Base-by-base conservation (phyloP, 495 filamentous ascomycete genomes). In the Aspergillus bertholletiae region DNA sequence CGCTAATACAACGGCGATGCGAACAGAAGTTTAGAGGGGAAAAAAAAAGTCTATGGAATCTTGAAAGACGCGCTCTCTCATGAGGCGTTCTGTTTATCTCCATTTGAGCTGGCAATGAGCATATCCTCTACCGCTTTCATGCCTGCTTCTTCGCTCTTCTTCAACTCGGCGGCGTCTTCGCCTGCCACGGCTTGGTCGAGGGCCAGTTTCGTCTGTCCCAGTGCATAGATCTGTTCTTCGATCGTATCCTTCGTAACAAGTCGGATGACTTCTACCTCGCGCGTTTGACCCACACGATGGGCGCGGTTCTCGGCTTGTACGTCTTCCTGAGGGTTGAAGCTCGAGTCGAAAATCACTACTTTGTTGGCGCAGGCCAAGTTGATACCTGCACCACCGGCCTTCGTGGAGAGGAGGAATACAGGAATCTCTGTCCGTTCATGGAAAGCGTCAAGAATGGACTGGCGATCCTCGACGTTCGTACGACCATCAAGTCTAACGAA, bases 241-340 rank as follows among this genome's bases (percentile, higher is more conserved):
- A 98, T 88, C 0, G 93, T 96, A 51, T 81, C 85, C 47, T 80
- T 80, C 2, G 88, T 92, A 51, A 98, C 86, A 6, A 98, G 78
- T 41, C 89, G 80, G 48, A 87, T 74, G 46, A 98, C 85, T 62
- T 97, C 94, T 2, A 98, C 94, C 17, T 91, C 88, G 23, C 88
- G 74, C 8, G 80, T 92, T 68, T 98, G 94, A 1, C 94, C 95
- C 11, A 98, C 89, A 4, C 94, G 84, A 73, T 98, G 94, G 1
- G 94, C 94, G 18, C 94, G 88, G 65, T 98, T 97, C 72, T 96
- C 92, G 0, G 94, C 94, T 68, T 98, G 94, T 1, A 94, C 80
- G 64, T 98, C 94, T 53, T 97, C 92, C 67, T 98, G 94, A 0
- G 94, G 94, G 61, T 98, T 98, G 71, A 97, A 97, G 26, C 82